phyloP scores from a whole-genome alignment of 176 grass and related monocot species.

The Melocanna baccifera region DNA sequence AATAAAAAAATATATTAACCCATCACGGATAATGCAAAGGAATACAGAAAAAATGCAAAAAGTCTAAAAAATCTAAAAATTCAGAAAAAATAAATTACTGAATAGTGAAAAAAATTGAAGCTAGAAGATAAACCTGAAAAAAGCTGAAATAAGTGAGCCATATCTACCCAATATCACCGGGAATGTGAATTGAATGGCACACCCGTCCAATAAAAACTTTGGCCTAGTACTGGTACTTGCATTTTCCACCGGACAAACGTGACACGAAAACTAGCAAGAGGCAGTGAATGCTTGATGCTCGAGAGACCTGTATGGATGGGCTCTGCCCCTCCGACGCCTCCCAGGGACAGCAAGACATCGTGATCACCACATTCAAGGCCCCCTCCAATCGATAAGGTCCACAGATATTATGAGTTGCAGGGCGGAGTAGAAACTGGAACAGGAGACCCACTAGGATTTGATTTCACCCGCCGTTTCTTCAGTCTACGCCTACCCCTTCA shows the following conservation, averaged over 20 bases:
- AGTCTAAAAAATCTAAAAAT: too few relatives aligned
- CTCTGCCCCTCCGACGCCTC: constrained; percentile 3
- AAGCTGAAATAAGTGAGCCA: too few relatives aligned
- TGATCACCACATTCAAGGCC: constrained; percentile 6
- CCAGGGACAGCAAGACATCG: neutral
- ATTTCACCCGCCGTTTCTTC: neutral
- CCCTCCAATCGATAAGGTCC: neutral
- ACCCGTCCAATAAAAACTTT: neutral
- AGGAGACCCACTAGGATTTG: neutral
- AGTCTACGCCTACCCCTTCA: neutral
- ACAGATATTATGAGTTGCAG: neutral
- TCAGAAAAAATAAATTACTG: too few relatives aligned
- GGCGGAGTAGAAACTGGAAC: neutral
- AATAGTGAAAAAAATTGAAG: too few relatives aligned
- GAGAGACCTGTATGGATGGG: neutral
- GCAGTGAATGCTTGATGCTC: neutral
- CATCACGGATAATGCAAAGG: too few relatives aligned
- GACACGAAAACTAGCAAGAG: neutral
- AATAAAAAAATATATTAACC: too few relatives aligned
- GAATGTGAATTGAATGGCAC: constrained; percentile 15
- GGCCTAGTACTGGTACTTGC: neutral
- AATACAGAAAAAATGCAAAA: too few relatives aligned
- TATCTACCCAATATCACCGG: too few relatives aligned
- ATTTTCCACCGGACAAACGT: neutral
- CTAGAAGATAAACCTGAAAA: too few relatives aligned